Percentiles rank a stretch among this genome's conserved stretches.
Evolutionary conservation across 1,139 yeast genomes (phyloP).

Genomic region (Torulaspora pretoriensis): DNA sequence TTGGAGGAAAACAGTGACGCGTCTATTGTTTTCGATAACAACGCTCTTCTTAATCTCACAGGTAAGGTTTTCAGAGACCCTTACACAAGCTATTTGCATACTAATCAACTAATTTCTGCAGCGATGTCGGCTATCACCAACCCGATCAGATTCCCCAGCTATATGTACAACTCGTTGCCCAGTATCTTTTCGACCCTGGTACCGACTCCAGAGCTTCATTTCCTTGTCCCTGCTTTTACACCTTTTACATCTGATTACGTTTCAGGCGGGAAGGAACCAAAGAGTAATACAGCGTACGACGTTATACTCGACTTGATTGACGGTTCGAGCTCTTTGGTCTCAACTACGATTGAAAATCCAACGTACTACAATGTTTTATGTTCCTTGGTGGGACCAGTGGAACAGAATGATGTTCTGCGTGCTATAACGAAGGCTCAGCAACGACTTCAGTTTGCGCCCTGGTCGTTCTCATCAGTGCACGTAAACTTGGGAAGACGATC

Average conservation of each 20-base stretch:
- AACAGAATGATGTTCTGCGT: conserved; percentile 73
- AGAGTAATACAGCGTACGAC: conserved; percentile 78
- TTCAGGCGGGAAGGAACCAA: conserved; percentile 54
- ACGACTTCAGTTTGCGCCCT: conserved; percentile 76
- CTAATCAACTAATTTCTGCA: conserved; percentile 81
- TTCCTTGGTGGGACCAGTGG: conserved; percentile 69
- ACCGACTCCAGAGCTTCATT: conserved; percentile 88
- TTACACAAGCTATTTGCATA: conserved; percentile 56
- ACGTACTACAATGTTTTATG: conserved; percentile 70
- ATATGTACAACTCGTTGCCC: conserved; percentile 82
- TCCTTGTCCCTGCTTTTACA: conserved; percentile 78
- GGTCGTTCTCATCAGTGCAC: conserved; percentile 80
- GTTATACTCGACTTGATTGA: conserved; percentile 77
- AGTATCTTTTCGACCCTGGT: conserved; percentile 77
- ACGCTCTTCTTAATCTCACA: conserved; percentile 60
- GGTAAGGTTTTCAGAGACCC: conserved; percentile 37
- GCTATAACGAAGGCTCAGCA: conserved; percentile 75
- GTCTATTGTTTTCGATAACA: conserved; percentile 84
- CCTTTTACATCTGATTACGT: conserved; percentile 71
- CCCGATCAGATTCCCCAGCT: conserved; percentile 86
- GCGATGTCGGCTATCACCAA: conserved; percentile 83
- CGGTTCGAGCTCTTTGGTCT: conserved; percentile 72
- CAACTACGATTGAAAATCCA: conserved; percentile 44
- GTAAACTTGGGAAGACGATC: conserved; percentile 74
- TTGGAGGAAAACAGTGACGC: conserved; percentile 82